Conservation (phyloP, 495 filamentous ascomycete species). For the Pyrenopolyporus hunteri region DNA sequence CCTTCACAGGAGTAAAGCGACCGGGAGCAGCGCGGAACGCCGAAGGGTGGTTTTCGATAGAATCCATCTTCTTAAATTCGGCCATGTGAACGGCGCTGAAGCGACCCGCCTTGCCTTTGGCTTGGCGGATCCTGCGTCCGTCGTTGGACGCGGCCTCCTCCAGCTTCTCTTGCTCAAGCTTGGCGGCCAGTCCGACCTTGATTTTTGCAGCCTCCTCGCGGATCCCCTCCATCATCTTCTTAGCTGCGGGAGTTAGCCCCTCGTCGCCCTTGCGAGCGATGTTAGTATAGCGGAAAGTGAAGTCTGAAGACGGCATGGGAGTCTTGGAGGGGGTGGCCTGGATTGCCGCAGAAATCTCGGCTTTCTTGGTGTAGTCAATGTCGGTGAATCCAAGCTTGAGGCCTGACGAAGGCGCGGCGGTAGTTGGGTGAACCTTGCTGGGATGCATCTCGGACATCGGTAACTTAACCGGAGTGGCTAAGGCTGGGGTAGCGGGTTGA, state of each 20-base stretch:
- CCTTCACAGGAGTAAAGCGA: constrained; percentile 59
- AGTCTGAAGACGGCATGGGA: constrained; percentile 61
- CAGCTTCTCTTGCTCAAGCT: constrained; percentile 55
- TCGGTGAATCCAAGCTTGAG: constrained; percentile 72
- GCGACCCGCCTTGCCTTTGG: constrained; percentile 76
- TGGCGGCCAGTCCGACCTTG: constrained; percentile 65
- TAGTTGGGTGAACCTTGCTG: constrained; percentile 73
- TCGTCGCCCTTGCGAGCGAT: constrained; percentile 60
- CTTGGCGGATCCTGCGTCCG: constrained; percentile 73
- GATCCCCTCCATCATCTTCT: constrained; percentile 76
- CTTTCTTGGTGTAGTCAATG: constrained; percentile 53
- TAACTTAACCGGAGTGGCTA: constrained; percentile 59
- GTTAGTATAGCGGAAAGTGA: constrained; percentile 74
- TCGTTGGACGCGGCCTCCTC: constrained; percentile 48
- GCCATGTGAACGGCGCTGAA: constrained; percentile 85
- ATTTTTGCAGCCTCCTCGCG: constrained; percentile 71
- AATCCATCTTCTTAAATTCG: constrained; percentile 96
- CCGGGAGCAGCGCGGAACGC: constrained; percentile 70
- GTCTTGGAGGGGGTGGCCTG: constrained; percentile 60
- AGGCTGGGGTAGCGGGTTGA: constrained; percentile 49
- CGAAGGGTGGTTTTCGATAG: constrained; percentile 84
- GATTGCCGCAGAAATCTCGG: constrained; percentile 32
- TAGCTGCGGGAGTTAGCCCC: constrained; percentile 72
- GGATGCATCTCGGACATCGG: constrained; percentile 78
- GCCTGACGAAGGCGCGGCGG: constrained; percentile 69